A percentile compares a stretch with the other conserved stretches of the same genome.
These are phyloP conservation scores for Coemansia reversa DNA, from an alignment of 192 early-diverging fungal genomes.

Conservation along the genomic window DNA sequence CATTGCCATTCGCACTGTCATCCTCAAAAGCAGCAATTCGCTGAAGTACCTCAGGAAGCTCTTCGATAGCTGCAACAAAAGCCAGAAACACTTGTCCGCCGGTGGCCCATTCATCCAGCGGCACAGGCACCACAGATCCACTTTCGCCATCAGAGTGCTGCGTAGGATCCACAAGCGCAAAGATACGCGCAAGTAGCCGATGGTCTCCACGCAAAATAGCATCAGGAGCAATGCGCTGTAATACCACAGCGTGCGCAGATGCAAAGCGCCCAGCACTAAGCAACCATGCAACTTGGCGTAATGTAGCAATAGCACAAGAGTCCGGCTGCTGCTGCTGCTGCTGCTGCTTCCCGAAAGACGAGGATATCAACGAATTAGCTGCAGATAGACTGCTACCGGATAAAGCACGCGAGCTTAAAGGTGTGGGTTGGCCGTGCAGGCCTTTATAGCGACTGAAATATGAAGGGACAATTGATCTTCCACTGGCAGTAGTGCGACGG, in stretches of 20 bases:
- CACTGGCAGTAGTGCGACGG: constrained; percentile 10
- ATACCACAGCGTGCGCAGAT: constrained; percentile 53
- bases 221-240: constrained; percentile 59
- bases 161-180: constrained; percentile 40
- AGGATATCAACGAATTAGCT: neutral
- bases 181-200: constrained; percentile 28
- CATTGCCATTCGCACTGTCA: neutral
- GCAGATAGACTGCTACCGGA: neutral
- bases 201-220: constrained; percentile 56
- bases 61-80: constrained; percentile 31
- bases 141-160: too few species aligned
- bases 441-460: neutral
- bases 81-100: constrained; percentile 38
- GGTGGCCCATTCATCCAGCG: constrained; percentile 25
- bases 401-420: neutral
- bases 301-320: constrained; percentile 7
- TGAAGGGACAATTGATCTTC: constrained; percentile 2
- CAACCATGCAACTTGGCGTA: constrained; percentile 38
- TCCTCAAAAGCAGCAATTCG: constrained; percentile 17
- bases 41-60: constrained; percentile 29
- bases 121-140: neutral
- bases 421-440: neutral
- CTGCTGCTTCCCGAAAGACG: constrained; percentile 1
- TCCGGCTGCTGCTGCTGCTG: constrained; percentile 4
- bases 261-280: constrained; percentile 52